Percentiles rank a stretch among this genome's conserved stretches.
Evolutionary conservation across 768 basidiomycete genomes (phyloP).

Genomic region (Phanerochaete carnosa): DNA sequence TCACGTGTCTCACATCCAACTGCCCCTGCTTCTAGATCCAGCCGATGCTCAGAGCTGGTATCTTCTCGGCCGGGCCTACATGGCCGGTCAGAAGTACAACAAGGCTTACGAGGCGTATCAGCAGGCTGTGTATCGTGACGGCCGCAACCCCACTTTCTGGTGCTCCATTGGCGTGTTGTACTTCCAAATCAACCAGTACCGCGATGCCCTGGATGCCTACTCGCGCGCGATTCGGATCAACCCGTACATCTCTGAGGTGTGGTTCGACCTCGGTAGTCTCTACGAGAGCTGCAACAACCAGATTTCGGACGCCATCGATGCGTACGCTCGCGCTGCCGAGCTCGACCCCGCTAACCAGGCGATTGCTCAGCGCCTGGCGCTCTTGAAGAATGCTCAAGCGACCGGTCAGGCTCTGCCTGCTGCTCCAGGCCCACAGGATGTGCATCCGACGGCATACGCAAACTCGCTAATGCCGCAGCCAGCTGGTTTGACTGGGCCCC

Average conservation of each 20-base stretch:
- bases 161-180: constrained; percentile 99
- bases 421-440: constrained; percentile 91
- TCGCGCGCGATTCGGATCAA: constrained; percentile 98
- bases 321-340: constrained; percentile 92
- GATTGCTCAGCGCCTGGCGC: constrained; percentile 75
- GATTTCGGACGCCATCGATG: constrained; percentile 97
- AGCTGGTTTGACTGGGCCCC: constrained; percentile 61
- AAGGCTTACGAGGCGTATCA: constrained; percentile 99
- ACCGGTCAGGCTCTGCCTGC: constrained; percentile 76
- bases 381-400: constrained; percentile 76
- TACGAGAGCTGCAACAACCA: constrained; percentile 99
- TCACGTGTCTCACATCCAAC: not conserved
- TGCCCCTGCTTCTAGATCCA: constrained; percentile 57
- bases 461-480: constrained; percentile 69
- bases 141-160: constrained; percentile 99
- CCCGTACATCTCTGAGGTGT: constrained; percentile 92
- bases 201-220: constrained; percentile 97
- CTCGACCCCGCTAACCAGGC: constrained; percentile 84
- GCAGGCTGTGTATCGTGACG: constrained; percentile 98
- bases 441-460: constrained; percentile 93
- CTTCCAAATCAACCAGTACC: constrained; percentile 99
- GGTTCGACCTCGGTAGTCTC: constrained; percentile 95
- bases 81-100: constrained; percentile 98
- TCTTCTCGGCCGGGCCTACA: constrained; percentile 95
- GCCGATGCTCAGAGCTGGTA: constrained; percentile 99